phyloP scores from a whole-genome alignment of 140 eudicot species.

The Stevia rebaudiana region DNA sequence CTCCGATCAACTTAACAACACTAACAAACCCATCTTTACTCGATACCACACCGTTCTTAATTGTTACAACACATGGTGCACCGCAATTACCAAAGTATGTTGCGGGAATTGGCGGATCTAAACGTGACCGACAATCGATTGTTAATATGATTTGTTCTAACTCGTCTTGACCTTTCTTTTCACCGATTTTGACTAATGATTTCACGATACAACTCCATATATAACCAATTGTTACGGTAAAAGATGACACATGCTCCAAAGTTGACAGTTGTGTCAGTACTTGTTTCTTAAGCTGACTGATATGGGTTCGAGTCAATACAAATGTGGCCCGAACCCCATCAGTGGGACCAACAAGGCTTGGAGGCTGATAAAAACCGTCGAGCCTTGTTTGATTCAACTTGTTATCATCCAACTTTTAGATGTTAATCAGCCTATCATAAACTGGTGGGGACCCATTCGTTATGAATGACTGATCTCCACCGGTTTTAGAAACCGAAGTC shows the following conservation, averaged over 20 bases:
- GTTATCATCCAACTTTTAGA: constrained; percentile 10
- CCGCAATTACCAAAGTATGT: constrained; percentile 42
- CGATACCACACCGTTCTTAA: constrained; percentile 9
- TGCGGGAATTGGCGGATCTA: constrained; percentile 45
- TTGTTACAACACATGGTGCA: constrained; percentile 22
- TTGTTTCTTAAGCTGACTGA: constrained; percentile 19
- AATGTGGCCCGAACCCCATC: constrained; percentile 39
- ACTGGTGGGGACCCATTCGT: constrained; percentile 15
- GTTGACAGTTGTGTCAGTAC: not conserved
- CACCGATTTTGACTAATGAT: constrained; percentile 4
- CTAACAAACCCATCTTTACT: constrained; percentile 32
- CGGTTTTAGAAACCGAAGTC: constrained; percentile 22
- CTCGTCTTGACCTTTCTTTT: constrained; percentile 17
- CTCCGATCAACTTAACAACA: constrained; percentile 27
- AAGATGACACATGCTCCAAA: constrained; percentile 25
- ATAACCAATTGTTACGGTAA: constrained; percentile 32
- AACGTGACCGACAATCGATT: constrained; percentile 40
- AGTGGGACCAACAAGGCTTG: not conserved
- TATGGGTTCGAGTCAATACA: constrained; percentile 19
- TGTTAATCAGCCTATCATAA: constrained; percentile 25
- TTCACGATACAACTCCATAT: constrained; percentile 42
- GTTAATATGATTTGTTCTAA: constrained; percentile 28
- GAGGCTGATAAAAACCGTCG: constrained; percentile 15
- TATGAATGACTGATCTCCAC: constrained; percentile 13
- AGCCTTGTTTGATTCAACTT: not conserved